Evolutionary conservation across 371 early-diverging fungal species (phyloP).

Genomic region (Haplosporangium sp.): DNA sequence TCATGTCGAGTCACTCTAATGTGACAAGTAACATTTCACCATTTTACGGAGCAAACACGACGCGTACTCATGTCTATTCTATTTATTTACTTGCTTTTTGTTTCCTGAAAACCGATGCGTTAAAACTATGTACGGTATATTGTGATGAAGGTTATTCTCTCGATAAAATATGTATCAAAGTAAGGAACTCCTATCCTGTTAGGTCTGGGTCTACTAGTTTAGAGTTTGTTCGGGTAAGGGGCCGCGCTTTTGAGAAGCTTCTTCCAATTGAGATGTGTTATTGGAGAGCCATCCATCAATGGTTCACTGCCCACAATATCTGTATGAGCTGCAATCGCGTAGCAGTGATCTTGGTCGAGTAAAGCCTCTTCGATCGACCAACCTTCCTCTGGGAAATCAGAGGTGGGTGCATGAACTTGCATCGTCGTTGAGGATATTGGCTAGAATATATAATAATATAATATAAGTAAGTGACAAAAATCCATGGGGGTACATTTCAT

Average conservation of each 20-base stretch:
- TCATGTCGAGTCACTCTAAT: no score
- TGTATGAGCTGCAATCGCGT: conserved; percentile 42
- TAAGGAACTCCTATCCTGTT: no score
- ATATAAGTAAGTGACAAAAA: neutral
- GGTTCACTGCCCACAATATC: conserved; percentile 12
- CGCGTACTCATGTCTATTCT: neutral
- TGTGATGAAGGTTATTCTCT: no score
- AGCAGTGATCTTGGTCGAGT: conserved; percentile 43
- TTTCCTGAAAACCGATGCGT: no score
- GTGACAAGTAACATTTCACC: no score
- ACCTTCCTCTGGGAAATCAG: conserved; percentile 27
- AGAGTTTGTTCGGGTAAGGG: conserved; percentile 23
- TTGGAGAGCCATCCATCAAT: conserved; percentile 34
- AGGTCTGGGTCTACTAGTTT: neutral
- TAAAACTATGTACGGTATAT: no score
- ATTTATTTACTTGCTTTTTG: no score
- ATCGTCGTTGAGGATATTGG: conserved; percentile 34
- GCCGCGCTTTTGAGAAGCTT: conserved; percentile 40
- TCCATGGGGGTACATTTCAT: no score
- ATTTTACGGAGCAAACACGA: no score
- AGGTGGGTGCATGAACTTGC: conserved; percentile 19
- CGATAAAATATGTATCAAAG: no score
- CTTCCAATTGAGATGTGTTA: conserved; percentile 34
- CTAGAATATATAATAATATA: conserved; percentile 9
- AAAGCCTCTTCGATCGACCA: conserved; percentile 52